A percentile compares a stretch with the other conserved stretches of the same genome.
Conservation (phyloP, 2,329 filamentous ascomycete species). For the Clonostachys rosea region DNA sequence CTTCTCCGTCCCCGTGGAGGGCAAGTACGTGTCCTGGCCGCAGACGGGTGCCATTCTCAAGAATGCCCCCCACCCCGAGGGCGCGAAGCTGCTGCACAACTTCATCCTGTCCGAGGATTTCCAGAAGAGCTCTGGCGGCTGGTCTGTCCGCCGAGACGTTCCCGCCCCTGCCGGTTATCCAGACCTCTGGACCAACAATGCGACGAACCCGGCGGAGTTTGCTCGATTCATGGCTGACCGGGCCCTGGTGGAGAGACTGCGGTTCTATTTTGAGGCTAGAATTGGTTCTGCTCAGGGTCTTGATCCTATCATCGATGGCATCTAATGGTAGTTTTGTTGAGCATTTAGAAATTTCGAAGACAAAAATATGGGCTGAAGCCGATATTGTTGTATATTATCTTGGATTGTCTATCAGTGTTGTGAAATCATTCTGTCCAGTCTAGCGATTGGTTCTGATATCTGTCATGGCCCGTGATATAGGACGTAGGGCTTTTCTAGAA, state of each 20-base stretch:
- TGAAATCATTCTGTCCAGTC: too few relatives aligned
- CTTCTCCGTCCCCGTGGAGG: slow-evolving; percentile 23
- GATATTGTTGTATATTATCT: too few relatives aligned
- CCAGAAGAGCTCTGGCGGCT: slow-evolving; percentile 19
- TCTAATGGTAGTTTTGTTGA: too few relatives aligned
- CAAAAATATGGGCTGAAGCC: too few relatives aligned
- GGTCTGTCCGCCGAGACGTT: slow-evolving; percentile 29
- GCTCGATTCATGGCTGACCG: slow-evolving; percentile 34
- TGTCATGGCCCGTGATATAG: too few relatives aligned
- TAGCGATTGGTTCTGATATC: too few relatives aligned
- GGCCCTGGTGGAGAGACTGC: slow-evolving; percentile 29
- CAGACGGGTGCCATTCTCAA: slow-evolving; percentile 42
- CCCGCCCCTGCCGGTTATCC: slow-evolving; percentile 14
- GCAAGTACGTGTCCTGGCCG: slow-evolving; percentile 39
- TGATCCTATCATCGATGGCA: background rate
- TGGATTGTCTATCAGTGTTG: too few relatives aligned
- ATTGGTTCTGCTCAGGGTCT: background rate
- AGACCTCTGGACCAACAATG: slow-evolving; percentile 13
- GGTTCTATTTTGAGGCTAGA: slow-evolving; percentile 30
- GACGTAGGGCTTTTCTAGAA: too few relatives aligned
- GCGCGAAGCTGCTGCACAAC: slow-evolving; percentile 43
- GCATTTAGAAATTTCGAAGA: too few relatives aligned
- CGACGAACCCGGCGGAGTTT: slow-evolving; percentile 31
- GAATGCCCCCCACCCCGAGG: slow-evolving; percentile 41
- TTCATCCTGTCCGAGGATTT: slow-evolving; percentile 36